These are phyloP conservation scores for Cadophora malorum DNA, from an alignment of 2,329 filamentous ascomycete species.

Conservation along the genomic window DNA sequence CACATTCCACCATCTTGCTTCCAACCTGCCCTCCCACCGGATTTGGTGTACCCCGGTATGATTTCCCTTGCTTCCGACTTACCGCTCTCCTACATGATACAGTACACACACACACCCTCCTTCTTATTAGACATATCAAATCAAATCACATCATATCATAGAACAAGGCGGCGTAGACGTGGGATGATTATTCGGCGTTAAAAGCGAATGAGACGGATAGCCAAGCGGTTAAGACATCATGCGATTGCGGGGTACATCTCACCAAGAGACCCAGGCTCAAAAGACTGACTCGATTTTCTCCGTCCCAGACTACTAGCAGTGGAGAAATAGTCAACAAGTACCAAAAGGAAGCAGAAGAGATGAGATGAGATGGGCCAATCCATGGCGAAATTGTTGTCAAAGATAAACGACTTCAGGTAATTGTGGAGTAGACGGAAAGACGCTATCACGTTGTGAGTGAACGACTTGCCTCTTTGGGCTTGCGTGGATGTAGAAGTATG, in stretches of 20 bases:
- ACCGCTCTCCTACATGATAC: neutral
- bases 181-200: neutral
- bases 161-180: neutral
- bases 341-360: too few relatives aligned
- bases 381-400: neutral
- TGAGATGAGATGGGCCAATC: neutral
- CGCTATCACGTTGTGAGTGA: conserved; percentile 6
- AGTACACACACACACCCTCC: neutral
- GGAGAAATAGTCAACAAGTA: neutral
- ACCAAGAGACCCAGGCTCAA: neutral
- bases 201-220: neutral
- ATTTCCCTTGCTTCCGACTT: conserved; percentile 14
- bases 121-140: neutral
- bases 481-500: neutral
- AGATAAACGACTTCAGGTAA: neutral
- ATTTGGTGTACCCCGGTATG: conserved; percentile 8
- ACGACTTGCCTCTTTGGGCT: conserved; percentile 7
- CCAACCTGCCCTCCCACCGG: too few relatives aligned
- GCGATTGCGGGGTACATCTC: conserved; percentile 8
- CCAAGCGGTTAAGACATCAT: neutral
- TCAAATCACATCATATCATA: neutral
- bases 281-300: neutral
- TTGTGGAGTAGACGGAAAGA: neutral
- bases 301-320: neutral
- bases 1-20: conserved; percentile 4